These are phyloP conservation scores for Isatis tinctoria DNA, from an alignment of 345 rosid genomes.

Conservation along the genomic window DNA sequence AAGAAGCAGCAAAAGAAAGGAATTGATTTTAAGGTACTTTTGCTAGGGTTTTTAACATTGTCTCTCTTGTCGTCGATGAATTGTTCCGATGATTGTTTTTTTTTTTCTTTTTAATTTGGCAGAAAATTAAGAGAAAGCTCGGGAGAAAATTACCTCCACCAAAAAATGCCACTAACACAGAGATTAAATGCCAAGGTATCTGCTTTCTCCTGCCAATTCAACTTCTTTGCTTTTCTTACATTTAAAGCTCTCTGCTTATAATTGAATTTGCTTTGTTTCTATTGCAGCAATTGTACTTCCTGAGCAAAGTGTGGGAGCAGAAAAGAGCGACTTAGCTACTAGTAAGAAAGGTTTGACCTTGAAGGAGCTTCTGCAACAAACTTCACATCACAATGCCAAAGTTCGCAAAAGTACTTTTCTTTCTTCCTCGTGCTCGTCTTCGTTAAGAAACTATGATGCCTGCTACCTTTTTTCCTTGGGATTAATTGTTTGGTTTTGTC, in stretches of 20 bases:
- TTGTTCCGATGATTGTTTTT: neutral
- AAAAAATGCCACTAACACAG: constrained; percentile 81
- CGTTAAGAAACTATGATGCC: neutral
- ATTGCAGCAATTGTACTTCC: constrained; percentile 81
- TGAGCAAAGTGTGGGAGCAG: constrained; percentile 80
- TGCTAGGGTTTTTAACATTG: neutral
- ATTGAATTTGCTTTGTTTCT: neutral
- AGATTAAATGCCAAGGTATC: constrained; percentile 81
- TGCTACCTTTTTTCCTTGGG: constrained; percentile 6
- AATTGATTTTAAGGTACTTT: constrained; percentile 66
- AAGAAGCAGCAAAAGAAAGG: constrained; percentile 86
- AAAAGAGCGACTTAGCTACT: constrained; percentile 74
- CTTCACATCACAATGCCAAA: constrained; percentile 81
- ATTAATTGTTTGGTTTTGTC: constrained; percentile 2
- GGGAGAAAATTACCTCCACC: constrained; percentile 88
- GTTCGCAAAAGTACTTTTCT: constrained; percentile 57
- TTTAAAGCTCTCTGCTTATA: neutral
- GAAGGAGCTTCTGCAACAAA: constrained; percentile 75
- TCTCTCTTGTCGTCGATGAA: neutral
- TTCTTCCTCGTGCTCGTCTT: neutral
- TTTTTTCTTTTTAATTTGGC: neutral
- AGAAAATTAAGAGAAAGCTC: constrained; percentile 92
- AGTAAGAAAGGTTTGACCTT: constrained; percentile 89
- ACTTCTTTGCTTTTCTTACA: neutral
- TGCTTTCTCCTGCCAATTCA: constrained; percentile 4